These are phyloP conservation scores for Mycena indigotica DNA, from an alignment of 768 basidiomycete species.

Conservation along the genomic window DNA sequence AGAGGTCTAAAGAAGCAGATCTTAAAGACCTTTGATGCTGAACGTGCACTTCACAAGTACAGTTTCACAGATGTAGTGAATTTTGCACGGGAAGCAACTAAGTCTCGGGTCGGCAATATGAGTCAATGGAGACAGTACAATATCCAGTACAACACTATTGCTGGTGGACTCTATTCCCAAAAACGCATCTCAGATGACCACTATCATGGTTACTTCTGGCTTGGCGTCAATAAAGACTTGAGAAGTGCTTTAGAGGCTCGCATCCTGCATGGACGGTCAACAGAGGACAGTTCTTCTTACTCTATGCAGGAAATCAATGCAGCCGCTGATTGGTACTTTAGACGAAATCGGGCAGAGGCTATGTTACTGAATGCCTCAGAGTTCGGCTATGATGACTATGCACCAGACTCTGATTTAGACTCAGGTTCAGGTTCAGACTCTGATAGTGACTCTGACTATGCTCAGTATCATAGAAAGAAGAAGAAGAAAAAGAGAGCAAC, in stretches of 20 bases:
- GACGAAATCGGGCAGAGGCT: conserved; percentile 3
- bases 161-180: conserved; percentile 5
- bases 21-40: conserved; percentile 11
- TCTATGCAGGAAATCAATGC: neutral
- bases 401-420: neutral
- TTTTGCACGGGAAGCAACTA: conserved; percentile 4
- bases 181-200: neutral
- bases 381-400: neutral
- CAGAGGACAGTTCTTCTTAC: neutral
- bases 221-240: conserved; percentile 7
- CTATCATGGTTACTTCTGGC: conserved; percentile 12
- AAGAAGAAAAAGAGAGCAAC: neutral
- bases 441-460: neutral
- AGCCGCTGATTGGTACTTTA: conserved; percentile 6
- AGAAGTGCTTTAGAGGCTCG: neutral
- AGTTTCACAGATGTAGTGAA: neutral
- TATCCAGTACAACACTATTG: conserved; percentile 13
- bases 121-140: conserved; percentile 15
- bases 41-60: conserved; percentile 5
- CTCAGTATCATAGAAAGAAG: too few species aligned
- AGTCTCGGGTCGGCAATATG: neutral
- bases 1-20: conserved; percentile 1
- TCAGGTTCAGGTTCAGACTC: neutral
- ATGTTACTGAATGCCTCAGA: neutral
- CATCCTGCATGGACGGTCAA: neutral